Conservation (phyloP, 1,139 yeast species). For the Nakaseomyces nivariensis region DNA sequence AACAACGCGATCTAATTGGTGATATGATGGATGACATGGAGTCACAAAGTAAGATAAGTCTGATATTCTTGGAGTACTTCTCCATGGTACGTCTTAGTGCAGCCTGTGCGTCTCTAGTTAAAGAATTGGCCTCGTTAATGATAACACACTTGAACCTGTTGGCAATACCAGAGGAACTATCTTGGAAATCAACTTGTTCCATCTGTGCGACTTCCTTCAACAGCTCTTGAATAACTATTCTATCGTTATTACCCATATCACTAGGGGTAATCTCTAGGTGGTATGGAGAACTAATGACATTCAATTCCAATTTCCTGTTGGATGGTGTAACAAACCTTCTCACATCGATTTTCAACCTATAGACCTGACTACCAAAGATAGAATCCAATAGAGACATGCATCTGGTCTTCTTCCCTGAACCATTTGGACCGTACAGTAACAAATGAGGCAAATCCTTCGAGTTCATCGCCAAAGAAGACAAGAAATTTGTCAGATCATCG, state of each 20-base stretch:
- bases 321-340: slow-evolving; percentile 69
- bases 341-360: slow-evolving; percentile 79
- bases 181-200: slow-evolving; percentile 66
- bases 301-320: slow-evolving; percentile 73
- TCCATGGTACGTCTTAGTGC: slow-evolving; percentile 98
- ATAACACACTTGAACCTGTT: slow-evolving; percentile 86
- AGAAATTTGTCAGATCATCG: slow-evolving; percentile 48
- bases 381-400: slow-evolving; percentile 72
- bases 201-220: slow-evolving; percentile 91
- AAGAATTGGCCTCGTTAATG: slow-evolving; percentile 93
- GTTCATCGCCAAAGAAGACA: slow-evolving; percentile 42
- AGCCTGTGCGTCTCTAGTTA: slow-evolving; percentile 98
- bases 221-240: slow-evolving; percentile 88
- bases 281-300: slow-evolving; percentile 79
- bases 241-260: slow-evolving; percentile 91
- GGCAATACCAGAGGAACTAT: slow-evolving; percentile 26
- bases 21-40: slow-evolving; percentile 86
- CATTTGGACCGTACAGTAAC: slow-evolving; percentile 88
- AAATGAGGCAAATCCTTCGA: slow-evolving; percentile 78
- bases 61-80: slow-evolving; percentile 78
- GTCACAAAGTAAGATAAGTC: slow-evolving; percentile 77
- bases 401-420: slow-evolving; percentile 94
- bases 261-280: slow-evolving; percentile 95
- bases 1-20: slow-evolving; percentile 89
- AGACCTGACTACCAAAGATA: slow-evolving; percentile 74